A percentile compares a stretch with the other conserved stretches of the same genome.
These are phyloP conservation scores for Euptelea pleiosperma DNA, from an alignment of 164 flowering plant genomes.

Conservation along the genomic window DNA sequence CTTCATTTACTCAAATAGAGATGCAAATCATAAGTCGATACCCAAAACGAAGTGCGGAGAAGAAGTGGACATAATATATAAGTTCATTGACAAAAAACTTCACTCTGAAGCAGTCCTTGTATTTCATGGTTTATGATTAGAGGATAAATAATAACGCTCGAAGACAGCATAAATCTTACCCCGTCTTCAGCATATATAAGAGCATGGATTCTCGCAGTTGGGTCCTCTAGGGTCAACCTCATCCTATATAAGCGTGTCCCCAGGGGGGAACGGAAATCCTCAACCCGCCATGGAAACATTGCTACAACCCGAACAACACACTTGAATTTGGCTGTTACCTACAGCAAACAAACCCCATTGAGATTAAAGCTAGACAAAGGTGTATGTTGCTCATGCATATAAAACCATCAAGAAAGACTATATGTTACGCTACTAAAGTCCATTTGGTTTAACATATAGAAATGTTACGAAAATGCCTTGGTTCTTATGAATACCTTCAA, in stretches of 20 bases:
- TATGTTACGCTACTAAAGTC: too few relatives aligned
- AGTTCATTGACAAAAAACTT: not conserved
- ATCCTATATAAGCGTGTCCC: conserved; percentile 40
- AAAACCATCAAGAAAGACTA: not conserved
- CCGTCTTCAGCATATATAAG: conserved; percentile 65
- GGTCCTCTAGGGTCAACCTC: conserved; percentile 74
- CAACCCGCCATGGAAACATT: conserved; percentile 21
- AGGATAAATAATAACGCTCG: not conserved
- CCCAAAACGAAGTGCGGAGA: too few relatives aligned
- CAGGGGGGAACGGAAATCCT: conserved; percentile 24
- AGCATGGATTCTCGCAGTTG: conserved; percentile 84
- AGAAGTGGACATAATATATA: too few relatives aligned
- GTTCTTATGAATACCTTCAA: too few relatives aligned
- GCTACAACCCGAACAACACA: conserved; percentile 34
- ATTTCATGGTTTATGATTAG: not conserved
- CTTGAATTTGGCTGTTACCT: conserved; percentile 27
- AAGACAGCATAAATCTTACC: conserved; percentile 32
- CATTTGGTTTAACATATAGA: too few relatives aligned
- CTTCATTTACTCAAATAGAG: too few relatives aligned
- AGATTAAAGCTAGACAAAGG: not conserved
- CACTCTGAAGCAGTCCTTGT: not conserved
- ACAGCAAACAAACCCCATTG: not conserved
- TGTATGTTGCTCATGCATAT: not conserved
- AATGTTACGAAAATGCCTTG: too few relatives aligned
- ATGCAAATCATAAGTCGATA: too few relatives aligned